These are phyloP conservation scores for Trichosporon inkin DNA, from an alignment of 1,284 basidiomycete genomes.

Conservation along the genomic window DNA sequence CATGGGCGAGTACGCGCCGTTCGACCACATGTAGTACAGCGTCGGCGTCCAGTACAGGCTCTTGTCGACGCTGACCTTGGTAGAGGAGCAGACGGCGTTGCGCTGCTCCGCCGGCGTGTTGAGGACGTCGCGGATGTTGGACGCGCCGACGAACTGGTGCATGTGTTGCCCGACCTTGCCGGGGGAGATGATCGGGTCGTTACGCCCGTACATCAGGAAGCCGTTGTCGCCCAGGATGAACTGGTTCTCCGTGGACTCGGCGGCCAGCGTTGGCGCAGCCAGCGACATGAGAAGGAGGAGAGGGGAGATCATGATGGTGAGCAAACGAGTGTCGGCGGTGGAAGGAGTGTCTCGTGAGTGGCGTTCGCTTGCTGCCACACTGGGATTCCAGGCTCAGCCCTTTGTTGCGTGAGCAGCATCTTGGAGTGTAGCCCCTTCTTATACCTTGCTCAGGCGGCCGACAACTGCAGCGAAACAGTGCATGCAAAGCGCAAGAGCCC, in stretches of 20 bases:
- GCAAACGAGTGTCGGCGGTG: not conserved
- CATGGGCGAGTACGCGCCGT: constrained; percentile 32
- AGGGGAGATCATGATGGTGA: not conserved
- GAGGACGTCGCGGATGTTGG: constrained; percentile 30
- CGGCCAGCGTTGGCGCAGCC: not conserved
- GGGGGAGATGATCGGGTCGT: constrained; percentile 50
- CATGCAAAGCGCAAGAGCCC: too few species aligned
- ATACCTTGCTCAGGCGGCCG: too few species aligned
- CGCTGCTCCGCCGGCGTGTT: constrained; percentile 28
- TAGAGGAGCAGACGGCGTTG: constrained; percentile 33
- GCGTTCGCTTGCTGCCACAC: not conserved
- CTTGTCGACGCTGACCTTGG: constrained; percentile 47
- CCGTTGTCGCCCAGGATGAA: not conserved
- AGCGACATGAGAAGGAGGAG: not conserved
- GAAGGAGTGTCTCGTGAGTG: not conserved
- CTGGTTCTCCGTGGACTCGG: not conserved
- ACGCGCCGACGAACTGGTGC: constrained; percentile 49
- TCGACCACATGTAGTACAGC: constrained; percentile 49
- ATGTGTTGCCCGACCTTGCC: constrained; percentile 42
- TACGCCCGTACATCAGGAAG: constrained; percentile 16
- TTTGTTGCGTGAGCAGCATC: too few species aligned
- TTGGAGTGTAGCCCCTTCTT: too few species aligned
- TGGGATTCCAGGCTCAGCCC: not conserved
- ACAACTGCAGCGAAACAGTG: too few species aligned
- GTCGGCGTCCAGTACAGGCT: constrained; percentile 53